Conservation (phyloP, 208 protist species). For the Leishmania martiniquensis region DNA sequence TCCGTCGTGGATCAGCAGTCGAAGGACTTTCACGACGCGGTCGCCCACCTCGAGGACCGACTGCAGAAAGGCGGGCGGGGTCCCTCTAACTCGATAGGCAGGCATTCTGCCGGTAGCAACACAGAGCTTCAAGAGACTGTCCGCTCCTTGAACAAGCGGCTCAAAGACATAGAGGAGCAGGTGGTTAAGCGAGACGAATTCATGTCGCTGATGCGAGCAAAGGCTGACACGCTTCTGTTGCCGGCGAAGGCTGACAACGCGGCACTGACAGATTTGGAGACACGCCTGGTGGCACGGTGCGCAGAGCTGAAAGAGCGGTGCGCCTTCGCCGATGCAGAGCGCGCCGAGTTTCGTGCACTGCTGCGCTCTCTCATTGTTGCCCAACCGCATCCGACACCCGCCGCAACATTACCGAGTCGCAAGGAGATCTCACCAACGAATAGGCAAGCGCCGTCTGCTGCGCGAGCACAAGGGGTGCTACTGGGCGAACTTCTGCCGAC, state of each 20-base stretch:
- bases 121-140: slow-evolving; percentile 27
- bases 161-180: slow-evolving; percentile 51
- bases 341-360: slow-evolving; percentile 66
- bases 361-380: slow-evolving; percentile 49
- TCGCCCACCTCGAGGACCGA: slow-evolving; percentile 47
- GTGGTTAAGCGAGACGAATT: slow-evolving; percentile 62
- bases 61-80: slow-evolving; percentile 15
- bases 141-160: slow-evolving; percentile 26
- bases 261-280: slow-evolving; percentile 56
- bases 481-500: slow-evolving; percentile 24
- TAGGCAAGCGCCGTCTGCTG: too few species aligned
- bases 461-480: background rate
- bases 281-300: slow-evolving; percentile 47
- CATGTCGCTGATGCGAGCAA: slow-evolving; percentile 43
- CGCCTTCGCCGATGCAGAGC: slow-evolving; percentile 75
- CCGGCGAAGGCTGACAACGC: slow-evolving; percentile 61
- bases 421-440: background rate
- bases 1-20: slow-evolving; percentile 55
- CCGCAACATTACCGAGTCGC: background rate
- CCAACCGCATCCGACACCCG: slow-evolving; percentile 4
- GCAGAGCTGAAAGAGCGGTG: slow-evolving; percentile 79
- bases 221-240: slow-evolving; percentile 55
- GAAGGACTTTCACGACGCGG: slow-evolving; percentile 47
- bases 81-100: slow-evolving; percentile 3
- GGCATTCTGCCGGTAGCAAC: background rate